phyloP scores from a whole-genome alignment of 495 filamentous ascomycete genomes.

The Neurospora sp. region DNA sequence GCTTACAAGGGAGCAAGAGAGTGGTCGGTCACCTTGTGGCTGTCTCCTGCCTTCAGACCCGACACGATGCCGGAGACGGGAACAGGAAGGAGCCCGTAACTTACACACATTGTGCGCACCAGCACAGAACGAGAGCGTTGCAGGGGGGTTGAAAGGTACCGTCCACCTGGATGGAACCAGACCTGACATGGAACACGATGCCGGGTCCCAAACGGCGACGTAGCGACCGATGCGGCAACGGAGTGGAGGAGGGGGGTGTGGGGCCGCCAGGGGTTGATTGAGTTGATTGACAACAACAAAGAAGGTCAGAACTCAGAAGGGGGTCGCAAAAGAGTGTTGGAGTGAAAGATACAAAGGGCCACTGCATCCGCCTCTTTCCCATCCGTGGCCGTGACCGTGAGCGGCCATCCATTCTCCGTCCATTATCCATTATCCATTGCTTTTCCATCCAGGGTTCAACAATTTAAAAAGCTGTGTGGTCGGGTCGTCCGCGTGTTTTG shows the following conservation, averaged over 20 bases:
- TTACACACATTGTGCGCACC: background rate
- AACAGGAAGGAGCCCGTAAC: background rate
- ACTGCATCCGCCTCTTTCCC: background rate
- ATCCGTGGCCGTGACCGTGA: background rate
- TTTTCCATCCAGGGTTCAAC: background rate
- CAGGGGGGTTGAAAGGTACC: background rate
- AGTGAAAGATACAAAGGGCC: background rate
- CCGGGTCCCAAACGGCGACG: conserved; percentile 2
- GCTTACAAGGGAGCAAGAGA: conserved; percentile 4
- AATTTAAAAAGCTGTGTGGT: background rate
- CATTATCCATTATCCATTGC: background rate
- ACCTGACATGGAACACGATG: background rate
- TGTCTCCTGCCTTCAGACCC: background rate
- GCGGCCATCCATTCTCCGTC: background rate
- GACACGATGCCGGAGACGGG: conserved; percentile 11
- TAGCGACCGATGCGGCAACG: background rate
- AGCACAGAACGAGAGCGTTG: background rate
- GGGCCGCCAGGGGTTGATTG: background rate
- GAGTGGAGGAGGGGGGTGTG: background rate
- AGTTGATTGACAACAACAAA: background rate
- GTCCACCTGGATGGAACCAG: background rate
- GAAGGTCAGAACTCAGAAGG: background rate
- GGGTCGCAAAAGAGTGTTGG: background rate
- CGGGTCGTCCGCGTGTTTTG: background rate
- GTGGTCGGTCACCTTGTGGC: background rate